These are phyloP conservation scores for Xerocomus brunneocitrinus DNA, from an alignment of 768 basidiomycete species.

Conservation along the genomic window DNA sequence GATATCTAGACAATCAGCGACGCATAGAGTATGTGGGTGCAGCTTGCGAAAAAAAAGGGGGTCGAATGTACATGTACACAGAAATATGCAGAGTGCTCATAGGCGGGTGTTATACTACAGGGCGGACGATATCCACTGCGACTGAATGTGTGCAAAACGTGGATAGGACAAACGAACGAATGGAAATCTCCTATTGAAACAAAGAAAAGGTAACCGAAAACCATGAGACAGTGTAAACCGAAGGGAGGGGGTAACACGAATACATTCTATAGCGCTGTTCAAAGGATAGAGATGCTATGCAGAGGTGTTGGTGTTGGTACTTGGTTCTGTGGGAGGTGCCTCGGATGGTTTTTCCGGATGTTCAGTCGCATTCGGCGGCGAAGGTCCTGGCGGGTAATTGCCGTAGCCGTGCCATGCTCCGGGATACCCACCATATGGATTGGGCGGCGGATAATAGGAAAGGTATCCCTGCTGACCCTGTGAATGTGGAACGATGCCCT, in stretches of 20 bases:
- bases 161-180: constrained; percentile 9
- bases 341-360: constrained; percentile 27
- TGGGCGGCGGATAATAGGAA: constrained; percentile 31
- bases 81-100: constrained; percentile 16
- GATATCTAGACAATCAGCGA: constrained; percentile 12
- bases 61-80: constrained; percentile 28
- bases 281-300: constrained; percentile 15
- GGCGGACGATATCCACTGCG: constrained; percentile 11
- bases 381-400: constrained; percentile 26
- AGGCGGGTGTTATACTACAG: constrained; percentile 24
- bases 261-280: constrained; percentile 23
- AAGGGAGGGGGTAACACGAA: constrained; percentile 13
- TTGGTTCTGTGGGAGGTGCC: constrained; percentile 13
- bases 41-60: not conserved
- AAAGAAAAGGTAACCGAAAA: constrained; percentile 11
- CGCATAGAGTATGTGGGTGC: constrained; percentile 18
- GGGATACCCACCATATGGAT: constrained; percentile 30
- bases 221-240: constrained; percentile 13
- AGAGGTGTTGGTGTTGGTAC: constrained; percentile 14
- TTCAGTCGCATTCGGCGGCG: constrained; percentile 19
- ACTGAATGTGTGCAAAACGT: constrained; percentile 1
- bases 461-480: constrained; percentile 25
- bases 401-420: constrained; percentile 27
- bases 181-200: constrained; percentile 25
- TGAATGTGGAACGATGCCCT: constrained; percentile 16